These are phyloP conservation scores for Arachnopeziza araneosa DNA, from an alignment of 2,329 filamentous ascomycete species.

Conservation along the genomic window DNA sequence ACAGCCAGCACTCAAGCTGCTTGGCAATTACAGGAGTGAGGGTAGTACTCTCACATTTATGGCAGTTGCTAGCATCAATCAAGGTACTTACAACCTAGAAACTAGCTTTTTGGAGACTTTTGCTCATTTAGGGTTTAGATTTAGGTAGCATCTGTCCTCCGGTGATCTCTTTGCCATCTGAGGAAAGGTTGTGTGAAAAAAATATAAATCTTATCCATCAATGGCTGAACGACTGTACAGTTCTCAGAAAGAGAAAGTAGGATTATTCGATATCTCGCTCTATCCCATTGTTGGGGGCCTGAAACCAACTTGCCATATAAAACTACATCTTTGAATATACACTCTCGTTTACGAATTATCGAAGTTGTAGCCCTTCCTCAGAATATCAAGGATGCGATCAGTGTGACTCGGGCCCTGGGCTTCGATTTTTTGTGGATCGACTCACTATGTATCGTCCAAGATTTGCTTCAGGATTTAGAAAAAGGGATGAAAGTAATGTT, in stretches of 20 bases:
- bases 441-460: not conserved
- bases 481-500: not conserved
- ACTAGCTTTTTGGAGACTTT: not conserved
- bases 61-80: not conserved
- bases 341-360: not conserved
- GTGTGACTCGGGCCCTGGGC: not conserved
- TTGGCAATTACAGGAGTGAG: too few species aligned
- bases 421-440: not conserved
- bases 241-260: not conserved
- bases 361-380: not conserved
- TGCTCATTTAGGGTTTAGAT: not conserved
- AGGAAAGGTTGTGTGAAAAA: not conserved
- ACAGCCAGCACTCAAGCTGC: not conserved
- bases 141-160: not conserved
- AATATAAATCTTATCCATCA: not conserved
- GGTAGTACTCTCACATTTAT: too few species aligned
- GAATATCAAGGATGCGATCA: not conserved
- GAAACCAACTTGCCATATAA: not conserved
- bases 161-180: not conserved
- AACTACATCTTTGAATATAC: not conserved
- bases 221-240: not conserved
- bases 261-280: not conserved
- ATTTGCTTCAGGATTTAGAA: not conserved
- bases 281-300: not conserved
- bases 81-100: not conserved